Percentiles rank a stretch among this genome's conserved stretches.
Conservation (phyloP, 306 rosid species). For the Citrullus amarus region DNA sequence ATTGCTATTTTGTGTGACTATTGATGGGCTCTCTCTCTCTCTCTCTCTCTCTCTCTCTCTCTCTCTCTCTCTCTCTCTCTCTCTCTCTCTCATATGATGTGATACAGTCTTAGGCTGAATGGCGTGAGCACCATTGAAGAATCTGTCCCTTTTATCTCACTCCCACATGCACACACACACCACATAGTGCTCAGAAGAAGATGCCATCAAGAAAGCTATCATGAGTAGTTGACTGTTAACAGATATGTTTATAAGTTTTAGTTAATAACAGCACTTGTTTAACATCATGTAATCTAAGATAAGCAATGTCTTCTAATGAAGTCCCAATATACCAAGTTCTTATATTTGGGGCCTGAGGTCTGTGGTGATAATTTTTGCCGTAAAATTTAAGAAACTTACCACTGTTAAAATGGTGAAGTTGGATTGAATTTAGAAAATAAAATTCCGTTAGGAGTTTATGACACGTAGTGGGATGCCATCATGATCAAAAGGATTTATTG, state of each 20-base stretch:
- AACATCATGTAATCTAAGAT: background rate
- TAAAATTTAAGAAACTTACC: background rate
- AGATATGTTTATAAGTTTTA: background rate
- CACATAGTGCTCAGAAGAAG: background rate
- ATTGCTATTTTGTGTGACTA: background rate
- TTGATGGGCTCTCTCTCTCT: background rate
- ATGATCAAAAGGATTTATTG: background rate
- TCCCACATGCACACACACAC: background rate
- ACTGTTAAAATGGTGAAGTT: background rate
- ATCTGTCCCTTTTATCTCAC: background rate
- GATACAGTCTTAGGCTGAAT: background rate
- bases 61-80: background rate
- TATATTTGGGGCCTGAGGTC: background rate
- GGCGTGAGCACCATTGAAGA: slow-evolving; percentile 5
- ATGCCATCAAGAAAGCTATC: background rate
- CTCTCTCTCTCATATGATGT: background rate
- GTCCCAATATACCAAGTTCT: background rate
- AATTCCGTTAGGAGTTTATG: background rate
- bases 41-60: background rate
- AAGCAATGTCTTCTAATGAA: background rate
- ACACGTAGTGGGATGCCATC: background rate
- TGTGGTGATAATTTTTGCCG: background rate
- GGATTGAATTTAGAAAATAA: background rate
- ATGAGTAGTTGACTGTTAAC: background rate
- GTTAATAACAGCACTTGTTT: background rate